phyloP scores from a whole-genome alignment of 257 asterid genomes.

The Osmanthus fragrans region DNA sequence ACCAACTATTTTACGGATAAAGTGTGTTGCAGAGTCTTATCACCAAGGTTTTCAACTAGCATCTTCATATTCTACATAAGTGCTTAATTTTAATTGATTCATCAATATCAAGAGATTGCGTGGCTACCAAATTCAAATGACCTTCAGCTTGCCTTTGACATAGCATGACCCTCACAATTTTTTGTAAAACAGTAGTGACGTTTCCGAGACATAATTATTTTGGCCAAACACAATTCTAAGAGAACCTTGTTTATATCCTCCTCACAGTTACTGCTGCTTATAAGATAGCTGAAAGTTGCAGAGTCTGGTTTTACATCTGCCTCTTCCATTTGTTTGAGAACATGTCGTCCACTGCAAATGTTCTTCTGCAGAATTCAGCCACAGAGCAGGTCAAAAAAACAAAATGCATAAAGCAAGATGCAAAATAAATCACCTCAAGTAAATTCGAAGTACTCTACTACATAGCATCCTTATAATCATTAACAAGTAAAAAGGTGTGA shows the following conservation, averaged over 20 bases:
- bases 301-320: conserved; percentile 78
- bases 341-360: conserved; percentile 45
- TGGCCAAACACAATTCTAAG: conserved; percentile 4
- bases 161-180: background rate
- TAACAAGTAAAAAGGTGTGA: background rate
- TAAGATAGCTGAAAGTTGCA: conserved; percentile 76
- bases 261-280: conserved; percentile 55
- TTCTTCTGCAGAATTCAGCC: conserved; percentile 64
- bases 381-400: conserved; percentile 26
- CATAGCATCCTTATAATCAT: background rate
- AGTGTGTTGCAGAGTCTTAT: background rate
- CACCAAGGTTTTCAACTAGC: conserved; percentile 12
- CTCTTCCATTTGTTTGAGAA: conserved; percentile 80
- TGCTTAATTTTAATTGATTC: background rate
- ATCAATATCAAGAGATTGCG: background rate
- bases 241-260: conserved; percentile 72
- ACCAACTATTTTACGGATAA: background rate
- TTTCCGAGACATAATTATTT: conserved; percentile 10
- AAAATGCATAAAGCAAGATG: conserved; percentile 26
- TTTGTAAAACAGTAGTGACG: background rate
- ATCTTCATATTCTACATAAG: background rate
- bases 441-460: background rate
- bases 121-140: background rate
- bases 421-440: conserved; percentile 13
- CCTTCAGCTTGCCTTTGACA: background rate